A percentile compares a stretch with the other conserved stretches of the same genome.
Conservation (phyloP, 2,329 filamentous ascomycete species). For the Fusarium ramigenum region DNA sequence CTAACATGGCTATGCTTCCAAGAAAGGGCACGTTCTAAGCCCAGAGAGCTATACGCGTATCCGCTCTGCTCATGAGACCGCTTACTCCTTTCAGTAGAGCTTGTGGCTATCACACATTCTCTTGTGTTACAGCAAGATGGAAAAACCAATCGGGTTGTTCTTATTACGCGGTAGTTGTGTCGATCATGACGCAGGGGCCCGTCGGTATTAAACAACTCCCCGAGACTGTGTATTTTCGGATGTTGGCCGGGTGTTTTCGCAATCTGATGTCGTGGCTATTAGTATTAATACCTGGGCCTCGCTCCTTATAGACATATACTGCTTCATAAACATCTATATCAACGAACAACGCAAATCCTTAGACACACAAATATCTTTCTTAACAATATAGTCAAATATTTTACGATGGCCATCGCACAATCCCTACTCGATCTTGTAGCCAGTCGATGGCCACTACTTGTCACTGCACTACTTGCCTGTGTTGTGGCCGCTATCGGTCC, state of each 20-base stretch:
- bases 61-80: accelerated
- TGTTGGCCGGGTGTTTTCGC: no score
- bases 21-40: accelerated
- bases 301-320: no score
- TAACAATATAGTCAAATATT: no score
- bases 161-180: not conserved
- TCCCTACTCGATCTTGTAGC: not conserved
- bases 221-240: not conserved
- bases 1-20: accelerated
- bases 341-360: no score
- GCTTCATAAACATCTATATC: no score
- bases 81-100: not conserved
- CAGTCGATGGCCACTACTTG: slow-evolving; percentile 5
- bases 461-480: not conserved
- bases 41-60: not conserved
- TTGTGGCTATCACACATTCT: not conserved
- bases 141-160: not conserved
- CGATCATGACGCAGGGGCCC: not conserved
- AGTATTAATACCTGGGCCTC: no score
- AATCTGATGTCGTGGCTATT: no score
- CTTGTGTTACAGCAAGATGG: not conserved
- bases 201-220: not conserved
- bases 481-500: not conserved
- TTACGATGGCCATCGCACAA: slow-evolving; percentile 4
- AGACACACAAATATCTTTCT: no score